A percentile compares a stretch with the other conserved stretches of the same genome.
These are phyloP conservation scores for Nakazawaea laoshanensis DNA, from an alignment of 805 yeast genomes.

Conservation along the genomic window DNA sequence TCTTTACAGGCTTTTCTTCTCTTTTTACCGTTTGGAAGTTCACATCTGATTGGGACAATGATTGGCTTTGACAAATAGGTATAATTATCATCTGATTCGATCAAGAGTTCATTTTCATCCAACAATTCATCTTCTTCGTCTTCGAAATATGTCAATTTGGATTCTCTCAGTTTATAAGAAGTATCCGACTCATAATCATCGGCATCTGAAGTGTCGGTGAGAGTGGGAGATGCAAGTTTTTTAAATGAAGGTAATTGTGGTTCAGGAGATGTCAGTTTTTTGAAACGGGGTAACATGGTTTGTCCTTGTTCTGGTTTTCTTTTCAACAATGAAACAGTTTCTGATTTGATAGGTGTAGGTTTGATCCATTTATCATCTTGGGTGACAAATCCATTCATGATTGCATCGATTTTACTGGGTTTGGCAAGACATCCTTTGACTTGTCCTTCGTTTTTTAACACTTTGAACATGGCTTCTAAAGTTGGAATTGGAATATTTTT, in stretches of 20 bases:
- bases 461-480: slow-evolving; percentile 27
- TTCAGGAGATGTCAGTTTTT: slow-evolving; percentile 17
- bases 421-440: slow-evolving; percentile 46
- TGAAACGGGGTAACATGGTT: slow-evolving; percentile 21
- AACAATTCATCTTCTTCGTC: slow-evolving; percentile 36
- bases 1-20: slow-evolving; percentile 95
- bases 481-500: slow-evolving; percentile 39
- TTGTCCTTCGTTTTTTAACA: slow-evolving; percentile 35
- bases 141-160: slow-evolving; percentile 48
- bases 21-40: slow-evolving; percentile 38
- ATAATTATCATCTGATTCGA: slow-evolving; percentile 25
- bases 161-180: slow-evolving; percentile 32
- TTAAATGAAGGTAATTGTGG: slow-evolving; percentile 11
- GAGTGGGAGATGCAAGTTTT: slow-evolving; percentile 17
- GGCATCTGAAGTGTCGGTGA: slow-evolving; percentile 37
- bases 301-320: slow-evolving; percentile 12
- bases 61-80: slow-evolving; percentile 23
- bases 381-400: slow-evolving; percentile 57
- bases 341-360: slow-evolving; percentile 30
- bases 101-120: slow-evolving; percentile 49
- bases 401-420: slow-evolving; percentile 49
- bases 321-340: slow-evolving; percentile 17
- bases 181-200: slow-evolving; percentile 30
- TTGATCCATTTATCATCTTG: slow-evolving; percentile 43
- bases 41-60: slow-evolving; percentile 53